Base-by-base conservation (phyloP, 805 yeast species). In the Starmerella stigmatis region DNA sequence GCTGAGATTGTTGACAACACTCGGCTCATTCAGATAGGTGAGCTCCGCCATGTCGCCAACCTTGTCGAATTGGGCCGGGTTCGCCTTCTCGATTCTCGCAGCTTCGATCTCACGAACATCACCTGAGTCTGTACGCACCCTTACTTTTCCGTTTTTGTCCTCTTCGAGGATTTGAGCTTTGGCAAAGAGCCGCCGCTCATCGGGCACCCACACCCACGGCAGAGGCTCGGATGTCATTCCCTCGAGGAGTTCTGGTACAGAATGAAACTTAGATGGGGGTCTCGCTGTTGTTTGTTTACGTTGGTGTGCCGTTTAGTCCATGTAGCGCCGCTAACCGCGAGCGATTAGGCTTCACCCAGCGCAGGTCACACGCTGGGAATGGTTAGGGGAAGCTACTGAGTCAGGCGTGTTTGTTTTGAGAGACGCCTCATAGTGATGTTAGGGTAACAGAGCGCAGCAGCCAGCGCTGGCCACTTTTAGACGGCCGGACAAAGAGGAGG, bases 31-130 rank as follows among this genome's bases (percentile, higher is more conserved):
- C 50, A 92, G 69, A 62, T 80, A 86, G 0, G 99, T 92, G 51
- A 92, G 70, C 55, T 88, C 95, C 0, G 97, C 97, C 88, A 92
- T 85, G 58, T 92, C 96, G 54, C 82, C 78, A 49, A 94, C 89
- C 56, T 78, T 81, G 62, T 92, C 94, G 63, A 92, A 92, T 54
- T 83, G 82, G 8, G 79, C 70, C 1, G 99, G 98, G 59, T 92
- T 92, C 42, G 88, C 85, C 56, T 75, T 76, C 53, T 79, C 79
- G 19, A 69, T 71, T 43, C 66, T 63, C 32, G 61, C 56, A n/a
- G 42, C 33, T 17, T 35, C 31, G 4, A 49, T 37, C 48, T 62
- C 47, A 38, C 57, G 65, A 2, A 64, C 53, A 21, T 67, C 72
- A 45, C 70, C 70, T 23, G 63, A 64, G 41, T 64, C 40, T 20